Percentiles rank a stretch among this genome's conserved stretches.
Conservation (phyloP, 305 asterid genomes). For the Fraxinus ornus region DNA sequence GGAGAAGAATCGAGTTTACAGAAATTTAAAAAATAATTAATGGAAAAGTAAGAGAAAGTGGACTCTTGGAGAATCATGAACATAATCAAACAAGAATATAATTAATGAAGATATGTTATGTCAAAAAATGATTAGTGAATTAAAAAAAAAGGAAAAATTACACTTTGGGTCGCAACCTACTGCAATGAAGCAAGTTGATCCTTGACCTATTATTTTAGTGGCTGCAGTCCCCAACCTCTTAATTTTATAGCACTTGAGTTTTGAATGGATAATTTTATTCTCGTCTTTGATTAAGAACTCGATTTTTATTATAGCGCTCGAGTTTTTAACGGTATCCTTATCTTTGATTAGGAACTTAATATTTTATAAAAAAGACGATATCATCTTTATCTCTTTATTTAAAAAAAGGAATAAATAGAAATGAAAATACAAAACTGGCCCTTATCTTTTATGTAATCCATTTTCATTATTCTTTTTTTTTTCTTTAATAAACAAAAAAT, state of each 20-base stretch:
- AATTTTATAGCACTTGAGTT: neutral
- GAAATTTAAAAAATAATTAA: slow-evolving; percentile 24
- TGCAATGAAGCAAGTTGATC: neutral
- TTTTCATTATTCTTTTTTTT: neutral
- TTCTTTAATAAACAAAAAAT: neutral
- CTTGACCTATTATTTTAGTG: neutral
- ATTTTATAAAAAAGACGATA: neutral
- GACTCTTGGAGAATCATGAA: slow-evolving; percentile 23
- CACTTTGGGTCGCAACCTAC: neutral
- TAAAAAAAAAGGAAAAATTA: neutral
- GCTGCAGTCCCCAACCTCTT: neutral
- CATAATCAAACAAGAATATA: slow-evolving; percentile 22
- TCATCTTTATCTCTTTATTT: neutral
- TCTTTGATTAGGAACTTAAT: neutral
- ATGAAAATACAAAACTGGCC: neutral
- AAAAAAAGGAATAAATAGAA: neutral
- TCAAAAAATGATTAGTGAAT: neutral
- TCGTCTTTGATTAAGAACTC: neutral
- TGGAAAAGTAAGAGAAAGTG: slow-evolving; percentile 30
- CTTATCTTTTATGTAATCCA: neutral
- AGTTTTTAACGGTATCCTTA: neutral
- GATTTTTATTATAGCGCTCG: neutral
- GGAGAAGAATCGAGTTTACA: slow-evolving; percentile 17
- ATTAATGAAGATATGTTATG: slow-evolving; percentile 14
- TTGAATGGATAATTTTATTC: neutral